These are phyloP conservation scores for Davidsoniella virescens DNA, from an alignment of 2,329 filamentous ascomycete genomes.

Conservation along the genomic window DNA sequence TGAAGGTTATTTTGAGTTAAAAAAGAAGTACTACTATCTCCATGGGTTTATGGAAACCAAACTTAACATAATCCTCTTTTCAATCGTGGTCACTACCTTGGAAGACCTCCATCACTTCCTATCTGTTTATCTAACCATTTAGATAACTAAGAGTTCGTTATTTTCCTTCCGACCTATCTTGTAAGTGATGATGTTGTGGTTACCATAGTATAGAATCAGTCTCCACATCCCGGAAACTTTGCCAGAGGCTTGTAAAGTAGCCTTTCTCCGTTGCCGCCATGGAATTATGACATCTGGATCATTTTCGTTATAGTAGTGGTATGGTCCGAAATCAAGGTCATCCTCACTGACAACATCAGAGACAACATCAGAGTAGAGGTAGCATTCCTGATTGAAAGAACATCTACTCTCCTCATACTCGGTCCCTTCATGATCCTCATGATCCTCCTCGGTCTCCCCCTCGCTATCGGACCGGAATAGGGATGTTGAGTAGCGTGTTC, in stretches of 20 bases:
- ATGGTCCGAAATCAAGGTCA: no score
- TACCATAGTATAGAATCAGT: conserved; percentile 54
- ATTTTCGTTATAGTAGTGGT: background rate
- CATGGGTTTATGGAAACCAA: no score
- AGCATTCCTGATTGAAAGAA: no score
- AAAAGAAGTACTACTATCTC: no score
- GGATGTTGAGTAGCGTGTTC: no score
- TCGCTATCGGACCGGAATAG: background rate
- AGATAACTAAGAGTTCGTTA: conserved; percentile 7
- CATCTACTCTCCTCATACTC: no score
- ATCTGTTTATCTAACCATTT: background rate
- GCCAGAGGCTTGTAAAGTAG: background rate
- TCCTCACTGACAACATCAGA: no score
- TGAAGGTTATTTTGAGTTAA: no score
- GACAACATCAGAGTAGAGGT: no score
- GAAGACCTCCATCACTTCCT: background rate
- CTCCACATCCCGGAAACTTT: conserved; percentile 37
- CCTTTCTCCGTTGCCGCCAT: background rate
- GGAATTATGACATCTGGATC: background rate
- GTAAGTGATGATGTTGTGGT: conserved; percentile 55
- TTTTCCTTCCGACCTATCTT: conserved; percentile 36
- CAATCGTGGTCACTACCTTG: background rate
- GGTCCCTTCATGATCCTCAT: background rate
- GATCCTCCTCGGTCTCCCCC: background rate
- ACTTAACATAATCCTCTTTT: background rate